Percentiles rank a stretch among this genome's conserved stretches.
phyloP scores from a whole-genome alignment of 352 stramenopile species.

The Phytophthora tubulina region DNA sequence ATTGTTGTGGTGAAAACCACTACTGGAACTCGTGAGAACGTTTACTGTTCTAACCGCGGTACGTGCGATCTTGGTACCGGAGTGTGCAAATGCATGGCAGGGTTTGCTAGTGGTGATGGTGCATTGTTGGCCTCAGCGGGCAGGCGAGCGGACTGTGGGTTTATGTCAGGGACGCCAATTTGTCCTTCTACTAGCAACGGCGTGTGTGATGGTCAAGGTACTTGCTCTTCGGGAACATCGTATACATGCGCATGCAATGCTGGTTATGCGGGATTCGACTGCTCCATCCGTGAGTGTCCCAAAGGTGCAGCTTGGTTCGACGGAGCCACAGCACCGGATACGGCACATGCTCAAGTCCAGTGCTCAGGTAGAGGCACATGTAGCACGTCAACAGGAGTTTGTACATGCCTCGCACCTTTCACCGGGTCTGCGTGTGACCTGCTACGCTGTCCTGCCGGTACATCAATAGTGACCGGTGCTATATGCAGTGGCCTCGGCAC shows the following conservation, averaged over 20 bases:
- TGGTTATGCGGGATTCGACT: constrained; percentile 70
- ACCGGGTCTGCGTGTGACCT: constrained; percentile 80
- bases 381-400: constrained; percentile 60
- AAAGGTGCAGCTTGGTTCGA: constrained; percentile 77
- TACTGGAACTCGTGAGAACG: constrained; percentile 60
- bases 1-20: constrained; percentile 15
- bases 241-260: constrained; percentile 72
- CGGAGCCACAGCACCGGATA: constrained; percentile 58
- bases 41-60: constrained; percentile 89
- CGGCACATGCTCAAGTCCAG: constrained; percentile 52
- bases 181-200: constrained; percentile 53
- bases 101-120: constrained; percentile 72
- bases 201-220: constrained; percentile 56
- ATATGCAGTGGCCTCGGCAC: constrained; percentile 77
- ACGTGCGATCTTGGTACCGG: constrained; percentile 67
- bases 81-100: constrained; percentile 71
- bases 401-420: constrained; percentile 76
- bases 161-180: constrained; percentile 21
- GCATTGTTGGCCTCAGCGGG: constrained; percentile 40
- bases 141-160: constrained; percentile 61
- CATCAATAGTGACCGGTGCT: constrained; percentile 8
- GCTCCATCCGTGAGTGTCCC: constrained; percentile 61
- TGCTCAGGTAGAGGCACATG: constrained; percentile 75
- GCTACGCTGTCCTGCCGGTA: constrained; percentile 53
- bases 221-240: constrained; percentile 53